A percentile compares a stretch with the other conserved stretches of the same genome.
phyloP scores from a whole-genome alignment of 352 stramenopile species.

The Globisporangium parvum region DNA sequence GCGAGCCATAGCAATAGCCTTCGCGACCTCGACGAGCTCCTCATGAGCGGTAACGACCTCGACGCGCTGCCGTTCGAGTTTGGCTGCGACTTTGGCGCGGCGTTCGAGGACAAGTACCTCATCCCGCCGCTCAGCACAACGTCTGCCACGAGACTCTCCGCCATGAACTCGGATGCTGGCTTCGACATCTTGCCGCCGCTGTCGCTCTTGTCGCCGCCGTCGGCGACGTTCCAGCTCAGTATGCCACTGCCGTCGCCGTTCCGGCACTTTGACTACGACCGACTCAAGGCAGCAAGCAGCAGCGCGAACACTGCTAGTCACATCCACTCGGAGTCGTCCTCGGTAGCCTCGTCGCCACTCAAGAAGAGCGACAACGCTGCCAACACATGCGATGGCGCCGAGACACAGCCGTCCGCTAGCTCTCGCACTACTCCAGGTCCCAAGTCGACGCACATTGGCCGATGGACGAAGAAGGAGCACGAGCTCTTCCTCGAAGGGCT shows the following conservation, averaged over 20 bases:
- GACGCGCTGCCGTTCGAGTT: conserved; percentile 35
- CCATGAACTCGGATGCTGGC: conserved; percentile 2
- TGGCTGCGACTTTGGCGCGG: conserved; percentile 30
- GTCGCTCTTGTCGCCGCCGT: conserved; percentile 8
- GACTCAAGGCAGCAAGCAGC: background rate
- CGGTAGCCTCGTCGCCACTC: background rate
- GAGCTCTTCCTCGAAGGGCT: conserved; percentile 86
- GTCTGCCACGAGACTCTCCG: background rate
- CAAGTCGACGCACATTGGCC: conserved; percentile 43
- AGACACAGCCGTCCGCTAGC: background rate
- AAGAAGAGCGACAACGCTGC: background rate
- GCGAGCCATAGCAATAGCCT: conserved; percentile 10
- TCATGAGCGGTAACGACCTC: conserved; percentile 24
- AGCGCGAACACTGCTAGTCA: background rate
- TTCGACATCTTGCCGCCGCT: conserved; percentile 10
- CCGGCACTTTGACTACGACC: conserved; percentile 6
- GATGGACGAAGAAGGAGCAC: conserved; percentile 89
- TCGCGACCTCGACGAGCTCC: conserved; percentile 30
- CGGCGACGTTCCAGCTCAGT: conserved; percentile 1
- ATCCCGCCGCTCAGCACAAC: conserved; percentile 5
- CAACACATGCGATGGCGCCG: background rate
- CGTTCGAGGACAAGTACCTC: conserved; percentile 30
- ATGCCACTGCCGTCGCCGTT: conserved; percentile 1
- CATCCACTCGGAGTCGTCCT: background rate
- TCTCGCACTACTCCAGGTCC: background rate